Evolutionary conservation across 2,329 filamentous ascomycete species (phyloP).

Genomic region (Curvularia eragrostidis): DNA sequence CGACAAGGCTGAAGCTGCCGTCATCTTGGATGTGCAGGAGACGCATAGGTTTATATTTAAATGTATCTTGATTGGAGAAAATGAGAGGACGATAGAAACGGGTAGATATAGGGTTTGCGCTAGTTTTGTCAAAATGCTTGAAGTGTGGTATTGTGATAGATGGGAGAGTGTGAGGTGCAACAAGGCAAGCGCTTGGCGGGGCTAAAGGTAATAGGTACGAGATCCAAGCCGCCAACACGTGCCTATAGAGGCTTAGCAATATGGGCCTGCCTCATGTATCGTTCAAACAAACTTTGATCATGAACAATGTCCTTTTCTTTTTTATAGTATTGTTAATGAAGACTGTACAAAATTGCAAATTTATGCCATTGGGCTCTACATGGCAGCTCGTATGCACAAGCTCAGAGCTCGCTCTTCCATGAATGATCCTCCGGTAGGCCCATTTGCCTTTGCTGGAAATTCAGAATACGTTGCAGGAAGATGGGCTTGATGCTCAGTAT

Average conservation of each 20-base stretch:
- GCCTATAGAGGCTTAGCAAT: neutral
- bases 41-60: slow-evolving; percentile 14
- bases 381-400: neutral
- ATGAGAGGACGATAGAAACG: neutral
- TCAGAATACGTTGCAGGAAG: slow-evolving; percentile 31
- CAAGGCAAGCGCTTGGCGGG: neutral
- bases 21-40: slow-evolving; percentile 18
- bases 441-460: slow-evolving; percentile 36
- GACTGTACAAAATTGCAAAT: neutral
- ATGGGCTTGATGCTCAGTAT: slow-evolving; percentile 26
- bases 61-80: neutral
- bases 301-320: neutral
- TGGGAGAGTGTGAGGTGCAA: neutral
- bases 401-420: slow-evolving; percentile 18
- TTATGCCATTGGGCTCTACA: neutral
- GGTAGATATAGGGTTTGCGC: neutral
- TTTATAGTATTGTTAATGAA: neutral
- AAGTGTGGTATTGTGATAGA: neutral
- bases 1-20: slow-evolving; percentile 12
- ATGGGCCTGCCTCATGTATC: neutral
- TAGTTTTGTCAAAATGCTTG: neutral
- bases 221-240: neutral
- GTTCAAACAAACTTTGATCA: neutral
- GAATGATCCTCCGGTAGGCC: slow-evolving; percentile 22
- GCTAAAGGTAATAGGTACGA: neutral